These are phyloP conservation scores for Fusarium gaditjirri DNA, from an alignment of 2,329 filamentous ascomycete species.

Conservation along the genomic window DNA sequence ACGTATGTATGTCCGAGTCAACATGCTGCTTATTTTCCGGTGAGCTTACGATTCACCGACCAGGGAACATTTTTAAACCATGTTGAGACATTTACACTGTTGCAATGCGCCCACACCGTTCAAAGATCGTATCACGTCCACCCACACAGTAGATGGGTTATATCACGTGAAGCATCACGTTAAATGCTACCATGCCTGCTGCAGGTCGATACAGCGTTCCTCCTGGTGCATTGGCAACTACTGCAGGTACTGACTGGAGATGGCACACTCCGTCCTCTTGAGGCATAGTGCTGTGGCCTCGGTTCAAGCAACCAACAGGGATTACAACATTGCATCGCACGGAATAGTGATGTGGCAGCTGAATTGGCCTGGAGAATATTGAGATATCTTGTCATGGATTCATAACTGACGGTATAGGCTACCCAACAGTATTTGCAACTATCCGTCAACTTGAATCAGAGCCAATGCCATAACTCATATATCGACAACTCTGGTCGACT, in stretches of 20 bases:
- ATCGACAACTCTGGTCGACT: not conserved
- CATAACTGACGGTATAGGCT: not conserved
- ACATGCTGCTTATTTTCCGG: not conserved
- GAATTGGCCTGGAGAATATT: not conserved
- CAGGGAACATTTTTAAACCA: not conserved
- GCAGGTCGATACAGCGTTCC: conserved; percentile 11
- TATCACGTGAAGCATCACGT: not conserved
- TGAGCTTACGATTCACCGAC: not conserved
- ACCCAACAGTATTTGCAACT: not conserved
- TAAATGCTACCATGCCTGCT: conserved; percentile 1
- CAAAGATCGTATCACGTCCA: not conserved
- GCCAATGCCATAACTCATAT: not conserved
- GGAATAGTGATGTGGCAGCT: not conserved
- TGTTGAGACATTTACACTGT: not conserved
- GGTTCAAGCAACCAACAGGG: not conserved
- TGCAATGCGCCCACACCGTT: not conserved
- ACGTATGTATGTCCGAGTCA: not conserved
- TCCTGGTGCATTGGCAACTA: conserved; percentile 15
- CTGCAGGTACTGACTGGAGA: conserved; percentile 27
- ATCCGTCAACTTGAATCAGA: not conserved
- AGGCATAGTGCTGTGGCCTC: conserved; percentile 14
- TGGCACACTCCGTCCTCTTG: conserved; percentile 8
- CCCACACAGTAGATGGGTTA: not conserved
- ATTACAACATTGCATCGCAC: not conserved
- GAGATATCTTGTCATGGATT: not conserved